Percentiles rank a stretch among this genome's conserved stretches.
These are phyloP conservation scores for Pyrenophora tritici-repentis DNA, from an alignment of 2,329 filamentous ascomycete species.

Conservation along the genomic window DNA sequence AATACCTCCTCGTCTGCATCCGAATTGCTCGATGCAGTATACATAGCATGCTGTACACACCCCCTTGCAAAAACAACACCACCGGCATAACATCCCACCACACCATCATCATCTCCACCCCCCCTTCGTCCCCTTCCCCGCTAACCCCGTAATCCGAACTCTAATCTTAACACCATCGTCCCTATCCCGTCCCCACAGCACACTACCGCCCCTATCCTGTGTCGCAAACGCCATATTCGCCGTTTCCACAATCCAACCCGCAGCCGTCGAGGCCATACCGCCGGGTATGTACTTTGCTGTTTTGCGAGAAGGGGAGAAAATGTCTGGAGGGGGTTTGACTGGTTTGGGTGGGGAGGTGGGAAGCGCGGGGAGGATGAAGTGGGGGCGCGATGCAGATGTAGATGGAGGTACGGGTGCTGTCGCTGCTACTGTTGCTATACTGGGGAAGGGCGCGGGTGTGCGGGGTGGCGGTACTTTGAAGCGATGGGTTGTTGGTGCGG, in stretches of 20 bases:
- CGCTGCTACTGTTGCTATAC: not conserved
- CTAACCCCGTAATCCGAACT: conserved; percentile 8
- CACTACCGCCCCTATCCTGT: conserved; percentile 15
- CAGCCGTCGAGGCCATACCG: conserved; percentile 56
- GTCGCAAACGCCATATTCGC: conserved; percentile 31
- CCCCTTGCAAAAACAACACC: conserved; percentile 32
- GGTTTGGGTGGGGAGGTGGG: conserved; percentile 34
- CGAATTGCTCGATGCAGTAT: conserved; percentile 16
- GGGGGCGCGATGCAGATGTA: conserved; percentile 32
- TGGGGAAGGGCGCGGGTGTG: conserved; percentile 20
- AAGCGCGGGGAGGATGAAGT: conserved; percentile 46
- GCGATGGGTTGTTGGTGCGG: conserved; percentile 27
- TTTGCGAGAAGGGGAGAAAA: conserved; percentile 59
- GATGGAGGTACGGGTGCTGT: conserved; percentile 5
- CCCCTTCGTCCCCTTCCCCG: not conserved
- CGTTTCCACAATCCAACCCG: conserved; percentile 57
- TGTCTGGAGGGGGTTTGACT: conserved; percentile 53
- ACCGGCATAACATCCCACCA: conserved; percentile 29
- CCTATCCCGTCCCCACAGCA: conserved; percentile 24
- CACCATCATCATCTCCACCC: conserved; percentile 1
- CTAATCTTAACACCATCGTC: conserved; percentile 35
- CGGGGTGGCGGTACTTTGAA: conserved; percentile 29
- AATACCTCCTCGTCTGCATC: conserved; percentile 10
- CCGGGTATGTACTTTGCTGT: conserved; percentile 55
- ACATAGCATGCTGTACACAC: conserved; percentile 17